Conservation (phyloP, 768 basidiomycete species). For the Agaricus blazei region DNA sequence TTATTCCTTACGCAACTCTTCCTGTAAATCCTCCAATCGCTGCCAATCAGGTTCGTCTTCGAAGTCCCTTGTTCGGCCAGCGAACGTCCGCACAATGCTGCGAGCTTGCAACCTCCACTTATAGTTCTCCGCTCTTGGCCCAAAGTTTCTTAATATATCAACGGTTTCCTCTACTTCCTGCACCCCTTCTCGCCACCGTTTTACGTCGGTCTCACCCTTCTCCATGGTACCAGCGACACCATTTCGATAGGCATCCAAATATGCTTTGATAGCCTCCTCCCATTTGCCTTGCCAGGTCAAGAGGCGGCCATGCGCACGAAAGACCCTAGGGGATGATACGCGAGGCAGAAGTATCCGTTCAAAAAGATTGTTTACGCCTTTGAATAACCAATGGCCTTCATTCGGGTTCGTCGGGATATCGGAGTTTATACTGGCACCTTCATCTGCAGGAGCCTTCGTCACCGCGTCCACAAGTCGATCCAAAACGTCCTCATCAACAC, state of each 20-base stretch:
- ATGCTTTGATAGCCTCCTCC: constrained; percentile 75
- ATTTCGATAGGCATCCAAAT: constrained; percentile 81
- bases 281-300: constrained; percentile 68
- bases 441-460: constrained; percentile 45
- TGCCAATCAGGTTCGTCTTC: constrained; percentile 87
- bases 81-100: constrained; percentile 84
- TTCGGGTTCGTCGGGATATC: constrained; percentile 41
- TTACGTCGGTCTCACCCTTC: constrained; percentile 62
- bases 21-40: constrained; percentile 57
- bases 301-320: constrained; percentile 79
- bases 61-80: constrained; percentile 82
- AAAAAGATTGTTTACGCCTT: constrained; percentile 68
- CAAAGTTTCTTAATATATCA: constrained; percentile 78
- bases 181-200: constrained; percentile 71
- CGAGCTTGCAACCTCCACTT: constrained; percentile 87
- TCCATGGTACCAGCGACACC: constrained; percentile 57
- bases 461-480: constrained; percentile 88
- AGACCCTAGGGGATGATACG: constrained; percentile 73
- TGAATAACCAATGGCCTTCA: constrained; percentile 61
- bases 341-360: constrained; percentile 78
- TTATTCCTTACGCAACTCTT: constrained; percentile 49
- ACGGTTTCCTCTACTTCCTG: constrained; percentile 80
- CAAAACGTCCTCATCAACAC: constrained; percentile 83
- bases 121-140: constrained; percentile 51
- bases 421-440: constrained; percentile 19